Percentiles rank a stretch among this genome's conserved stretches.
Conservation (phyloP, 306 rosid genomes). For the Dalbergia cochinchinensis region DNA sequence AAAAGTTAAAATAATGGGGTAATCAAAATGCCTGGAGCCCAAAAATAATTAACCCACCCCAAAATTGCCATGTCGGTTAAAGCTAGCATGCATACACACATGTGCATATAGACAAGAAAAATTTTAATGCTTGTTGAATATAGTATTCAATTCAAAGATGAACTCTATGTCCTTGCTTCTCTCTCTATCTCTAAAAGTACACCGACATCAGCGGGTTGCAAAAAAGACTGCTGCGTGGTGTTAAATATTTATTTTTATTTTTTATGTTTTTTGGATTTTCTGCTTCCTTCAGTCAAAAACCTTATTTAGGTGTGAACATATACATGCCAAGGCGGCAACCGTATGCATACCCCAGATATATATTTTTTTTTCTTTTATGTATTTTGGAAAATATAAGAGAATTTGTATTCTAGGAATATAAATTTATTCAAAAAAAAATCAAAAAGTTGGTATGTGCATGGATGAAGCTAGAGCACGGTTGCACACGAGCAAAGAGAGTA, state of each 20-base stretch:
- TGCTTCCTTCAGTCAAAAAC: constrained; percentile 30
- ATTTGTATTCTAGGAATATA: constrained; percentile 15
- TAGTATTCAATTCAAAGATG: constrained; percentile 54
- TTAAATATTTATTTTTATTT: constrained; percentile 15
- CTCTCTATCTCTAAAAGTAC: constrained; percentile 16
- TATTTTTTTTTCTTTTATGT: neutral
- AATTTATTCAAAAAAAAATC: neutral
- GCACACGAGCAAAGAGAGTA: neutral
- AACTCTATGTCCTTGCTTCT: constrained; percentile 6
- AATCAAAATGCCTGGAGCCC: constrained; percentile 9
- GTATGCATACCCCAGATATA: neutral
- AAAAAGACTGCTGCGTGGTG: constrained; percentile 26
- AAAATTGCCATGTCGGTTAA: constrained; percentile 32
- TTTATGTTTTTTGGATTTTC: neutral
- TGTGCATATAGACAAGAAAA: neutral
- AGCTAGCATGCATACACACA: neutral
- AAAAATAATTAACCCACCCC: neutral
- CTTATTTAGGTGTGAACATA: constrained; percentile 46
- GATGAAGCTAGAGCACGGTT: neutral
- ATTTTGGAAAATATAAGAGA: constrained; percentile 32
- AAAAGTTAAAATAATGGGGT: constrained; percentile 18
- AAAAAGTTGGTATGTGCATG: constrained; percentile 12
- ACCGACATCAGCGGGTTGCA: constrained; percentile 35
- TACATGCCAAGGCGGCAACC: constrained; percentile 38
- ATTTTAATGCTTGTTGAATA: constrained; percentile 14